Evolutionary conservation across 345 rosid species (phyloP), one percentile per base, ranked within the genome.

Genomic region (Rhizophora apiculata): DNA sequence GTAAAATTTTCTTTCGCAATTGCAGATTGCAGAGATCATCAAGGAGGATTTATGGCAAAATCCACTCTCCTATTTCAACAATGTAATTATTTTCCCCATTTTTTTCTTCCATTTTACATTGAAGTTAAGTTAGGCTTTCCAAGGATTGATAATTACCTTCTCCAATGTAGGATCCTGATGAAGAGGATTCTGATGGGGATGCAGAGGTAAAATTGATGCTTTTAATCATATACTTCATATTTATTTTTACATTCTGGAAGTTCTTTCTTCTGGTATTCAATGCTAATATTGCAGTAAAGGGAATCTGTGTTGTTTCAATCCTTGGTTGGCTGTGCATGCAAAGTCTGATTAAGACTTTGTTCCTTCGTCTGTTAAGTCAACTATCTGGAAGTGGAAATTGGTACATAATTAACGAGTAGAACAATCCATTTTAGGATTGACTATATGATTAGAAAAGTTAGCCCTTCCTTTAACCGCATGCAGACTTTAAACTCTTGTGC

Each of bases 31-130:
- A 3, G 97, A 91, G 74, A 84, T 94, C 21, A 91, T 94, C 74
- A 94, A 89, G 86, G 98, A 91, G 76, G 97, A 94, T 72, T 66
- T 94, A 34, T 94, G 98, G 98, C 84, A 93, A 59, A 91, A 91
- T 86, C 97, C 98, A 43, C 91, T 91, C 67, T 78, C 87, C 55
- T 91, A 88, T 76, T 94, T 94, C 72, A 89, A 85, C 84, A 88
- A 81, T 78, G 98, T 94, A 84, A 81, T 49, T 16, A 24, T 56
- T 22, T 37, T n/a, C 58, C 39, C 26, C 5, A 13, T 67, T 51
- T 66, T 66, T 62, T 43, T 51, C 20, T 52, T 58, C 37, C 52
- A 31, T 19, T n/a, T 31, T 56, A 67, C 60, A 11, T 24, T 69
- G 20, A 7, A 32, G 21, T 56, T 63, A 21, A 58, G 59, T 11